Conservation (phyloP, 192 early-diverging fungal species). For the Coemansia sp. region DNA sequence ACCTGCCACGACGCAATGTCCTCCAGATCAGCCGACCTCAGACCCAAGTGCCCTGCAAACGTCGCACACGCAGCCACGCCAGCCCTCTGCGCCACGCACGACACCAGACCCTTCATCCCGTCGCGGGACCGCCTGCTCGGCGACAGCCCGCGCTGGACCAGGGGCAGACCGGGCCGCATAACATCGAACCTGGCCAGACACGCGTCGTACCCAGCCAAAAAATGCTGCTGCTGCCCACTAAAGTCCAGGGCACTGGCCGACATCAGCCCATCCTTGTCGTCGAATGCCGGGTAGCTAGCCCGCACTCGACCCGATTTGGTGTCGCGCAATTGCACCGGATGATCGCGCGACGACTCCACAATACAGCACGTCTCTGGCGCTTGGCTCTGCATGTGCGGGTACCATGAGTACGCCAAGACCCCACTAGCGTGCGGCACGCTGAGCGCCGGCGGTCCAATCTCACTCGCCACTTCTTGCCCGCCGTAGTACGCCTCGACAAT, state of each 20-base stretch:
- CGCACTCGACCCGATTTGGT: slow-evolving; percentile 55
- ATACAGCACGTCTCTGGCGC: slow-evolving; percentile 69
- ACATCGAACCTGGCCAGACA: slow-evolving; percentile 74
- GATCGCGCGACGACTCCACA: slow-evolving; percentile 68
- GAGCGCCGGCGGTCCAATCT: background rate
- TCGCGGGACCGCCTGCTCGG: slow-evolving; percentile 68
- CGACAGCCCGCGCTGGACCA: slow-evolving; percentile 56
- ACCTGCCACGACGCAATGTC: slow-evolving; percentile 19
- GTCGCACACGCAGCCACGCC: slow-evolving; percentile 74
- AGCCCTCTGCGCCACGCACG: slow-evolving; percentile 63
- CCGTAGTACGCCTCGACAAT: background rate
- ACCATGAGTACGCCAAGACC: slow-evolving; percentile 38
- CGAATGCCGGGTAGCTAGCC: slow-evolving; percentile 68
- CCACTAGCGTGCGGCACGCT: background rate
- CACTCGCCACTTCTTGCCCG: background rate
- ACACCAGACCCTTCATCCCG: slow-evolving; percentile 80
- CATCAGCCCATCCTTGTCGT: slow-evolving; percentile 68
- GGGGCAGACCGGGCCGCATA: slow-evolving; percentile 64
- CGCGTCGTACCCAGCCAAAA: slow-evolving; percentile 71
- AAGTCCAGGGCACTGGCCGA: slow-evolving; percentile 72
- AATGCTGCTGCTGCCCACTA: slow-evolving; percentile 35
- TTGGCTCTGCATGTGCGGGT: slow-evolving; percentile 30
- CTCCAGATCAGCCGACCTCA: slow-evolving; percentile 58
- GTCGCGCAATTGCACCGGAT: slow-evolving; percentile 81
- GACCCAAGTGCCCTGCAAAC: slow-evolving; percentile 68